These are phyloP conservation scores for Peronospora destructor DNA, from an alignment of 352 stramenopile species.

Conservation along the genomic window DNA sequence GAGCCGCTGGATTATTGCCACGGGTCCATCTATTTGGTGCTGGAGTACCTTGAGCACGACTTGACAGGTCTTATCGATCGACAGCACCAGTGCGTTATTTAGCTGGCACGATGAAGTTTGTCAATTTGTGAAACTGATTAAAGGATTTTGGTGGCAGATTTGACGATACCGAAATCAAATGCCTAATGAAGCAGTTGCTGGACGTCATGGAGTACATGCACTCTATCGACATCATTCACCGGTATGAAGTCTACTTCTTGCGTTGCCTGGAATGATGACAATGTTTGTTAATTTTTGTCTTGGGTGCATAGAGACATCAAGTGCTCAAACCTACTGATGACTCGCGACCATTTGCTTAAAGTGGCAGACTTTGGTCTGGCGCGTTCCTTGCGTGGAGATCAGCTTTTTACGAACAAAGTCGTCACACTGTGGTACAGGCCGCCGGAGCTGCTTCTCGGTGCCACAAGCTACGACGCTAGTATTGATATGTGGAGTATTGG, in stretches of 20 bases:
- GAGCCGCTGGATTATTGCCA: constrained; percentile 80
- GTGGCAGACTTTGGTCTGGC: constrained; percentile 83
- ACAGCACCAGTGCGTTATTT: constrained; percentile 58
- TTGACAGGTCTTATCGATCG: constrained; percentile 83
- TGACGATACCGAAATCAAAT: constrained; percentile 81
- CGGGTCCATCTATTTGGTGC: constrained; percentile 81
- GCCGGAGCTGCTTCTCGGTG: constrained; percentile 90
- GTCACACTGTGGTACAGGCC: constrained; percentile 93
- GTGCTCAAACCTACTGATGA: constrained; percentile 87
- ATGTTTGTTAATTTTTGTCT: not conserved
- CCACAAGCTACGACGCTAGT: constrained; percentile 88
- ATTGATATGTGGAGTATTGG: constrained; percentile 96
- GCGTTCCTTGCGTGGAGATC: constrained; percentile 77
- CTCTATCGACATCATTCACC: constrained; percentile 81
- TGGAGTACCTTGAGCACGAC: constrained; percentile 87
- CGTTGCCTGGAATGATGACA: not conserved
- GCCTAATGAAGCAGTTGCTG: constrained; percentile 80
- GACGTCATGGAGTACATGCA: constrained; percentile 87
- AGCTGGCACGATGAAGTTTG: not conserved
- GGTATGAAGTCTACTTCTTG: constrained; percentile 25
- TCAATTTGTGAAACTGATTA: not conserved
- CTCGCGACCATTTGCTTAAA: constrained; percentile 71
- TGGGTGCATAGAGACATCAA: constrained; percentile 78
- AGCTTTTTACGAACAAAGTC: constrained; percentile 93
- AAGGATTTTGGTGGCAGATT: constrained; percentile 38